A percentile compares a stretch with the other conserved stretches of the same genome.
These are phyloP conservation scores for Talaromyces pinophilus DNA, from an alignment of 2,329 filamentous ascomycete species.

Conservation along the genomic window DNA sequence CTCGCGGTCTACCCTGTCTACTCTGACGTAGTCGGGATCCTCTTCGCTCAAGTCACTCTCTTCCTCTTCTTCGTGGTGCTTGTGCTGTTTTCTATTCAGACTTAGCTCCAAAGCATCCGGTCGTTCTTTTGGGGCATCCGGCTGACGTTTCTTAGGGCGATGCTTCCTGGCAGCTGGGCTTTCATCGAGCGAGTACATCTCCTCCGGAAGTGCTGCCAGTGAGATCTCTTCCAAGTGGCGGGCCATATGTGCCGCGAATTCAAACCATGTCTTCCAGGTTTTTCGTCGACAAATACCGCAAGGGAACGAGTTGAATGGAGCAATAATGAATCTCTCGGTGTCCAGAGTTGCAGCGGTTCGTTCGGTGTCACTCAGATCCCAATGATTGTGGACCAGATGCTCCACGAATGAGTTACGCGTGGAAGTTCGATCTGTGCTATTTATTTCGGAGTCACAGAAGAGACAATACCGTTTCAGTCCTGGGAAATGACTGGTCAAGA, in stretches of 20 bases:
- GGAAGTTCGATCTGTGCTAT: background rate
- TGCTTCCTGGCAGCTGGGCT: background rate
- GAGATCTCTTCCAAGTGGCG: slow-evolving; percentile 21
- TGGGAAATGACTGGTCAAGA: slow-evolving; percentile 13
- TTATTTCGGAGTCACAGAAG: slow-evolving; percentile 12
- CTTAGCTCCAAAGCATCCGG: background rate
- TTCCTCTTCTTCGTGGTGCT: background rate
- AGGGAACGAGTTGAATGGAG: slow-evolving; percentile 8
- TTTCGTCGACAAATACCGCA: slow-evolving; percentile 15
- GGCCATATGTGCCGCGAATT: slow-evolving; percentile 13
- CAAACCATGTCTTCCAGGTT: slow-evolving; percentile 19
- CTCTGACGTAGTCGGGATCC: slow-evolving; percentile 7
- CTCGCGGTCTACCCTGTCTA: slow-evolving; percentile 9
- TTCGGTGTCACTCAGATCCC: slow-evolving; percentile 12
- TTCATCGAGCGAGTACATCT: background rate
- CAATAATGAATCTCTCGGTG: slow-evolving; percentile 8
- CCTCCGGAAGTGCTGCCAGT: slow-evolving; percentile 1
- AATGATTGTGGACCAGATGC: slow-evolving; percentile 19
- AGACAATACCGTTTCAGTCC: slow-evolving; percentile 17
- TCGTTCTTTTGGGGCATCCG: background rate
- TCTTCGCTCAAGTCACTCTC: slow-evolving; percentile 4
- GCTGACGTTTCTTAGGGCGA: background rate
- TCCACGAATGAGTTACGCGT: slow-evolving; percentile 17
- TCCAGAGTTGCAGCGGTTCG: slow-evolving; percentile 15
- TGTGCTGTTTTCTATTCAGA: background rate